phyloP scores from a whole-genome alignment of 179 eudicot genomes.

The Silene noctiflora region DNA sequence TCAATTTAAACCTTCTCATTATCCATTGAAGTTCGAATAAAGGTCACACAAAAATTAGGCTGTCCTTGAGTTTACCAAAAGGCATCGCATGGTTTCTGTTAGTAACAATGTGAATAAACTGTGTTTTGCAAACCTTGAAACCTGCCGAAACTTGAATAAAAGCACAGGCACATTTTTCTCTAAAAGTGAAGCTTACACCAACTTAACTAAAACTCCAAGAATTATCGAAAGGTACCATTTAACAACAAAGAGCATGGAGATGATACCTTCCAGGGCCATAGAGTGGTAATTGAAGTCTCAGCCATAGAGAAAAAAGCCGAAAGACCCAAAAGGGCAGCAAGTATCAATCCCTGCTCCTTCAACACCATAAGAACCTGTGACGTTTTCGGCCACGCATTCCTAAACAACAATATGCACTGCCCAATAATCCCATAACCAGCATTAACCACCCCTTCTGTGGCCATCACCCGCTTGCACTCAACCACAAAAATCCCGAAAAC shows the following conservation, averaged over 20 bases:
- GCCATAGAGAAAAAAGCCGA: conserved; percentile 58
- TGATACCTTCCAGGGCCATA: conserved; percentile 54
- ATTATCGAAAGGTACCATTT: neutral
- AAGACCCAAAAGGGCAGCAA: conserved; percentile 43
- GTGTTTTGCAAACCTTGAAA: neutral
- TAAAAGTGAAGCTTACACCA: conserved; percentile 2
- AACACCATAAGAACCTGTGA: conserved; percentile 68
- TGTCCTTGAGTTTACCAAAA: neutral
- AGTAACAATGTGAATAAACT: neutral
- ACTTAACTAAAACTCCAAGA: neutral
- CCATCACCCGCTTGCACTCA: conserved; percentile 52
- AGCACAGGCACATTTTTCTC: neutral
- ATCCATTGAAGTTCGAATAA: too few species aligned
- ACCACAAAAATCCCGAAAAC: conserved; percentile 51
- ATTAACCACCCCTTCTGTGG: conserved; percentile 47
- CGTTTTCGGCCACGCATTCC: conserved; percentile 68
- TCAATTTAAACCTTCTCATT: too few species aligned
- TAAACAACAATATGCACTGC: conserved; percentile 38
- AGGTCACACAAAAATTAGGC: neutral
- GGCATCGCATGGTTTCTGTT: neutral
- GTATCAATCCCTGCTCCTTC: conserved; percentile 75
- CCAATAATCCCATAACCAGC: conserved; percentile 49
- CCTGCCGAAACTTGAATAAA: neutral
- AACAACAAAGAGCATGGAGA: conserved; percentile 10
- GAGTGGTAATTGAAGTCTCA: conserved; percentile 51